Conservation (phyloP, 441 rosid genomes). For the Adansonia gregorii region DNA sequence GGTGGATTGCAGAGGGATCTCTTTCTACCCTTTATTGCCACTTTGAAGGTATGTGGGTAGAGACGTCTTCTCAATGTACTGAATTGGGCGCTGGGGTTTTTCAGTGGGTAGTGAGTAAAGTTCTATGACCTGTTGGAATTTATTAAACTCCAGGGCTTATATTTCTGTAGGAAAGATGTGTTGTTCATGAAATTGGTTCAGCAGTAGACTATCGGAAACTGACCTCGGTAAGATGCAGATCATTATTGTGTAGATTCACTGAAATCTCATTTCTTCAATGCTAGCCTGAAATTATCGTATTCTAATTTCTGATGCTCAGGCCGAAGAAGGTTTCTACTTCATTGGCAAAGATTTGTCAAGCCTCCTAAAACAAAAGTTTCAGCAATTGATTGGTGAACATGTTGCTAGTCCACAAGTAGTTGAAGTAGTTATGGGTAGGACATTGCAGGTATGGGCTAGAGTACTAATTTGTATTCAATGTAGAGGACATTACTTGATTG, state of each 20-base stretch:
- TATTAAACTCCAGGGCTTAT: conserved; percentile 20
- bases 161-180: conserved; percentile 68
- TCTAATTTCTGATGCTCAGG: conserved; percentile 52
- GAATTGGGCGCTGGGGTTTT: neutral
- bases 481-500: neutral
- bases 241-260: conserved; percentile 10
- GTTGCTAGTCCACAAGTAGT: conserved; percentile 62
- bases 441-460: conserved; percentile 55
- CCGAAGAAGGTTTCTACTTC: conserved; percentile 90
- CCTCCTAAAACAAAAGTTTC: conserved; percentile 64
- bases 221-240: conserved; percentile 64
- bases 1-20: conserved; percentile 97
- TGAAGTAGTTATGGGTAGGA: conserved; percentile 97
- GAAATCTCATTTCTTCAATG: conserved; percentile 26
- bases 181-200: conserved; percentile 88
- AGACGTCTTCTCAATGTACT: neutral
- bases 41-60: conserved; percentile 63
- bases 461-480: neutral
- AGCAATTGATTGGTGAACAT: conserved; percentile 65
- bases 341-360: conserved; percentile 64
- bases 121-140: neutral
- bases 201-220: conserved; percentile 80
- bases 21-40: conserved; percentile 84
- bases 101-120: neutral
- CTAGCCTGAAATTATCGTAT: conserved; percentile 18